phyloP scores from a whole-genome alignment of 2,329 filamentous ascomycete genomes.

The Claviceps sp. region DNA sequence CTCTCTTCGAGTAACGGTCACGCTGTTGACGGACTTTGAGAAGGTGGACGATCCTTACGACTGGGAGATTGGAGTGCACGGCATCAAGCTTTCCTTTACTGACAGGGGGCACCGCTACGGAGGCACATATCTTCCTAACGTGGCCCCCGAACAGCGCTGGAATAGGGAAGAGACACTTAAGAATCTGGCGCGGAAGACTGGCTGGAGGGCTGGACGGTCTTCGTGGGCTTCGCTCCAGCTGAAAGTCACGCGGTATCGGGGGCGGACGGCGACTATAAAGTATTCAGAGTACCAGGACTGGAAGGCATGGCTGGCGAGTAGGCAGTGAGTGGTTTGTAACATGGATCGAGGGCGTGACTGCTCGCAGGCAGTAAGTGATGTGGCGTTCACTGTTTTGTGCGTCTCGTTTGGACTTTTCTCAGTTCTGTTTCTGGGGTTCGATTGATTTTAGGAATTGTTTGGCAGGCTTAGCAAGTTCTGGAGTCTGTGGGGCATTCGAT shows the following conservation, averaged over 20 bases:
- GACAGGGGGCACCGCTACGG: constrained; percentile 61
- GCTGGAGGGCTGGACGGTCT: constrained; percentile 71
- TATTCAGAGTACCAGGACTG: constrained; percentile 70
- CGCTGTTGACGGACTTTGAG: constrained; percentile 78
- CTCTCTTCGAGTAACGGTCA: constrained; percentile 53
- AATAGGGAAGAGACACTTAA: constrained; percentile 81
- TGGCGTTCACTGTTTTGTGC: no score
- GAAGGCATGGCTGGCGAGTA: constrained; percentile 49
- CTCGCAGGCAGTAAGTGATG: no score
- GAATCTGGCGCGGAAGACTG: constrained; percentile 87
- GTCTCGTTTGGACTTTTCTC: no score
- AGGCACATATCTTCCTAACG: constrained; percentile 84
- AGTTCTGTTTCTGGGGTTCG: no score
- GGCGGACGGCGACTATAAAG: constrained; percentile 57
- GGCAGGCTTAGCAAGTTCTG: no score
- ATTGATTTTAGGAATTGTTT: no score
- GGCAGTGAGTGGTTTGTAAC: constrained; percentile 10
- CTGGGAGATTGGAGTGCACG: constrained; percentile 79
- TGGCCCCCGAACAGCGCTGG: constrained; percentile 88
- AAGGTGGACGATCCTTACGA: constrained; percentile 59
- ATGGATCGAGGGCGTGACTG: no score
- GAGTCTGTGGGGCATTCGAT: no score
- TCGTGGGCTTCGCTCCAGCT: constrained; percentile 71
- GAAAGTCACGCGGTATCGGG: constrained; percentile 74
- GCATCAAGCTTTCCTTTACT: constrained; percentile 75